Base-by-base conservation (phyloP, 306 rosid genomes). In the Phaseolus lunatus region DNA sequence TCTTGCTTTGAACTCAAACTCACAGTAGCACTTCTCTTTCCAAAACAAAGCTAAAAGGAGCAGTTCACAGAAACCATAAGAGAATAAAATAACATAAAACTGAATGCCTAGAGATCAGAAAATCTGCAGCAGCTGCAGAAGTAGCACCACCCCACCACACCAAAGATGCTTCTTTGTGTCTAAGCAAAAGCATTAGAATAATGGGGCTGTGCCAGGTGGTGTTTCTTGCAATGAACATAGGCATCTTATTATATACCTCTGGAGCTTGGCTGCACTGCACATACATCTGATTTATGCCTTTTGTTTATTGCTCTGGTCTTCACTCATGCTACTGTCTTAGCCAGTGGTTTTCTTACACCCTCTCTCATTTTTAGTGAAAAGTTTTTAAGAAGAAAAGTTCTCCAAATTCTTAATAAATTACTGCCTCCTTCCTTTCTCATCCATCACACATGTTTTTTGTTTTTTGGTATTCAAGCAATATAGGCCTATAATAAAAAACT, bases 1-100 rank as follows among this genome's bases (percentile, higher is more conserved):
- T 73, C 89, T 86, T 86, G 75, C 73, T 83, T 80, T 73, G 81
- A 86, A 86, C 87, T 86, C 89, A 86, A 86, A 67, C 89, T 80
- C 75, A 67, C 20, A 78, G 77, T 22, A 24, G 37, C 8, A 13
- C 19, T 39, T 22, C 7, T 67, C 35, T 22, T 19, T 41, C 23
- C 44, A 24, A 67, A 82, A 64, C 62, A 47, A 79, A 44, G 80
- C 13, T 64, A 15, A 82, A 35, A 63, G 24, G 47, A 4, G 11
- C 18, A 75, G 52, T 23, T 39, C 31, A 69, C 64, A 72, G 7
- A 49, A 16, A 52, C 23, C 43, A 2, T 5, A 53, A 26, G 48
- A 56, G 78, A 78, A 70, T 85, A 75, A 76, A 79, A 31, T 76
- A 85, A 67, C 19, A 26, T 76, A 79, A 49, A 72, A 76, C 72